Percentiles rank a stretch among this genome's conserved stretches.
Conservation (phyloP, 2,329 filamentous ascomycete species). For the Apiospora hydei region DNA sequence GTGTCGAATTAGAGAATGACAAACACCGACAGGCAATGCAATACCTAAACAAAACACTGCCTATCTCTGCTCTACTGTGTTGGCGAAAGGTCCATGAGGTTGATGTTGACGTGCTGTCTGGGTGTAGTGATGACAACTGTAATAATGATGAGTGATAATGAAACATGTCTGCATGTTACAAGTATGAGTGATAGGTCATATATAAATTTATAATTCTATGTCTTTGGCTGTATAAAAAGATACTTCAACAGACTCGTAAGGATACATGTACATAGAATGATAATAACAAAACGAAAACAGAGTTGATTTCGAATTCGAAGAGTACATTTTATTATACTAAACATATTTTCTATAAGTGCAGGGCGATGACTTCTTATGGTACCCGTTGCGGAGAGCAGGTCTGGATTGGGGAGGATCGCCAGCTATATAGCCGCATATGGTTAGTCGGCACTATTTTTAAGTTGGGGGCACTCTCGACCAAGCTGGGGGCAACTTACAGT, state of each 20-base stretch:
- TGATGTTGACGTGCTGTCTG: background rate
- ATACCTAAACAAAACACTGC: background rate
- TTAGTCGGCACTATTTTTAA: background rate
- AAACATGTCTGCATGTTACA: background rate
- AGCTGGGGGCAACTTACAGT: background rate
- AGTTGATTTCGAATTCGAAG: too few relatives aligned
- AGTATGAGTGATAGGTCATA: background rate
- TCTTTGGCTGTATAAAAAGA: too few relatives aligned
- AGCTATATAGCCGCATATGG: background rate
- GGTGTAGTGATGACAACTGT: background rate
- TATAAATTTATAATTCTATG: too few relatives aligned
- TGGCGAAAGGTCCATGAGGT: background rate
- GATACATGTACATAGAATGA: too few relatives aligned
- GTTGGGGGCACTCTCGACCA: background rate
- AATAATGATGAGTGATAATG: background rate
- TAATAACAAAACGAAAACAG: too few relatives aligned
- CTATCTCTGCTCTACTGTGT: background rate
- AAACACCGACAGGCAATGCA: background rate
- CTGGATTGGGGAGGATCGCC: background rate
- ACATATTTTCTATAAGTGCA: too few relatives aligned
- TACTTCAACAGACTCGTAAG: too few relatives aligned
- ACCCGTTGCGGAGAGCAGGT: background rate
- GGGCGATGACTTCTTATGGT: background rate
- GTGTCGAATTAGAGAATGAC: background rate
- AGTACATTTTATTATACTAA: too few relatives aligned